Evolutionary conservation across 164 flowering plant genomes (phyloP), one percentile per base, ranked within the genome.

Genomic region (Aristolochia californica): DNA sequence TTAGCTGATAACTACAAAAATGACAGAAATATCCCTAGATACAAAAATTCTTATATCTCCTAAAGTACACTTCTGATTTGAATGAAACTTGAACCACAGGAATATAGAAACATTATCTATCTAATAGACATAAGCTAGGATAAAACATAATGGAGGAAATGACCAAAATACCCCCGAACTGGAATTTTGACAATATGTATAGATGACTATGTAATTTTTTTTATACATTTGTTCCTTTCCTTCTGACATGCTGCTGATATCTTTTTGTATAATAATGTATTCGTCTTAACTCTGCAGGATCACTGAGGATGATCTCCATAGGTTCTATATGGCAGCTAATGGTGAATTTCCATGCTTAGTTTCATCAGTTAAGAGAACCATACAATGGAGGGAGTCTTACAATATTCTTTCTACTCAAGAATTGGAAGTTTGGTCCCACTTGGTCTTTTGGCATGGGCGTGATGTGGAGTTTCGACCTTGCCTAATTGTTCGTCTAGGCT

Each of bases 391-490:
- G 75, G 85, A 87, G 66, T 83, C 78, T 1, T 93, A 81, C 62
- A 45, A 66, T 59, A 77, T 93, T 60, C 88, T 89, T 67, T 78
- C 97, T 0, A 70, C 21, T 63, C 66, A 78, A 61, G 93, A 89
- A 69, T 91, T 93, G 48, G 79, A 81, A 65, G 40, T 53, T 63
- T 89, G 99, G 97, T 80, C 95, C 55, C 67, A 78, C 62, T 60
- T 84, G 74, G 78, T 89, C 28, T 87, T 85, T 59, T 93, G 97
- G 98, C 97, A 88, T 79, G 96, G 94, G 52, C 74, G 56, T 69
- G 98, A 93, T 75, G 59, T 73, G 60, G 71, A 74, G 66, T 61
- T 63, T 49, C 74, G 83, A 47, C 99, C 96, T 21, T 87, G 97
- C 68, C 96, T 93, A 30, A 56, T 89, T 30, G 67, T 93, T 62